phyloP scores from a whole-genome alignment of 164 flowering plant species.

The Litsea cubeba region DNA sequence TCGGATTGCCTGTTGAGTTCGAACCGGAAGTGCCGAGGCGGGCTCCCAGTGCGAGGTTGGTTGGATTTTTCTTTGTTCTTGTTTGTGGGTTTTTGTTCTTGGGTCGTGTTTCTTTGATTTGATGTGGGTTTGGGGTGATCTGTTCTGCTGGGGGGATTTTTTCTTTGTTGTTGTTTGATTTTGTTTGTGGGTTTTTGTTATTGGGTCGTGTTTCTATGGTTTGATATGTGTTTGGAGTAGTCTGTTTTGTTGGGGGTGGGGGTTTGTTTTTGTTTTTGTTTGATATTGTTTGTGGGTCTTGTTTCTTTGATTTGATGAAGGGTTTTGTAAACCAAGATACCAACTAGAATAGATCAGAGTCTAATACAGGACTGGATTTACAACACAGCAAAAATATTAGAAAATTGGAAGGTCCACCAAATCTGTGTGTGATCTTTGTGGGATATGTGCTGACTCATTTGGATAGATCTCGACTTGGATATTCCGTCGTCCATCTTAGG shows the following conservation, averaged over 20 bases:
- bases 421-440: too few species aligned
- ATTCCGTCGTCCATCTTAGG: too few species aligned
- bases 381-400: too few species aligned
- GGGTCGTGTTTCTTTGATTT: neutral
- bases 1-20: conserved; percentile 90
- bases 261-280: neutral
- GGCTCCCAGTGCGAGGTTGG: conserved; percentile 92
- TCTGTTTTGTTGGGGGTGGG: neutral
- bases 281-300: neutral
- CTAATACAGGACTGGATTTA: too few species aligned
- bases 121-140: neutral
- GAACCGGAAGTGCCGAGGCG: conserved; percentile 81
- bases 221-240: neutral
- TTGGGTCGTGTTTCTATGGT: neutral
- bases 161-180: neutral
- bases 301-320: neutral
- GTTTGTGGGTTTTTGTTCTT: neutral
- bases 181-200: neutral
- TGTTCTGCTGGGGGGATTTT: too few species aligned
- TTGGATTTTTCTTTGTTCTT: neutral
- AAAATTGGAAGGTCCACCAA: too few species aligned
- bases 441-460: too few species aligned
- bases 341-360: too few species aligned
- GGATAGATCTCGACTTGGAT: too few species aligned
- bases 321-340: neutral